Conservation (phyloP, 108 stramenopile genomes). For the Aurantiochytrium sp. region DNA sequence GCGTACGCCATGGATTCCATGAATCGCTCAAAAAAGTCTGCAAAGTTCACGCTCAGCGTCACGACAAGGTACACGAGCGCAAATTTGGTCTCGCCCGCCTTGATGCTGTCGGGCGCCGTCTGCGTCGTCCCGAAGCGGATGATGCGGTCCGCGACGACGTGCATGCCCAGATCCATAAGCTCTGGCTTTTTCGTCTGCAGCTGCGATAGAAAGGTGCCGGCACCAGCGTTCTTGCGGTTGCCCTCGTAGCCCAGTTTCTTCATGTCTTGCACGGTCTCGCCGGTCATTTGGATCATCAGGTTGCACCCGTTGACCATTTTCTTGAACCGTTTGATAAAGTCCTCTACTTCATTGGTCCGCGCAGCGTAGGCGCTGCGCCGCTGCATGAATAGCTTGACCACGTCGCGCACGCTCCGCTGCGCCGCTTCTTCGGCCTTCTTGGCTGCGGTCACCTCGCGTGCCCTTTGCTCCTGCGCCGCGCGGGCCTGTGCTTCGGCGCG, state of each 20-base stretch:
- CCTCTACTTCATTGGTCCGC: background rate
- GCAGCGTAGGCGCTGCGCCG: background rate
- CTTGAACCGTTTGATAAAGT: background rate
- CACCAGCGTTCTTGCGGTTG: background rate
- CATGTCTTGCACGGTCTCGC: constrained; percentile 8
- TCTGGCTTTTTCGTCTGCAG: background rate
- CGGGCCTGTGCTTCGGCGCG: background rate
- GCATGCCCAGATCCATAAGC: constrained; percentile 20
- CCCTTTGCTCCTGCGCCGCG: background rate
- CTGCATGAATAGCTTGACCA: background rate
- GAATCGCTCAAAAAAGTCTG: background rate
- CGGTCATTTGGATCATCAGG: constrained; percentile 12
- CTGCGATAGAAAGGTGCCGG: background rate
- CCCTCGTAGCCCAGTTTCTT: background rate
- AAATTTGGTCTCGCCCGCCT: constrained; percentile 16
- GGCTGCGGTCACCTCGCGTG: background rate
- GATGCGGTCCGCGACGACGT: constrained; percentile 7
- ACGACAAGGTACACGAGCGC: constrained; percentile 13
- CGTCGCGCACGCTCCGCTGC: background rate
- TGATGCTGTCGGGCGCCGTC: background rate
- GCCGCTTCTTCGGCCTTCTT: background rate
- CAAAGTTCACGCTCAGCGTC: constrained; percentile 22
- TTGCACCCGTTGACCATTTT: constrained; percentile 28
- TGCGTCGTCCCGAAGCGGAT: background rate
- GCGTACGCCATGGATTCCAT: background rate